A percentile compares a stretch with the other conserved stretches of the same genome.
Evolutionary conservation across 441 rosid species (phyloP).

Genomic region (Brassica hybrid): DNA sequence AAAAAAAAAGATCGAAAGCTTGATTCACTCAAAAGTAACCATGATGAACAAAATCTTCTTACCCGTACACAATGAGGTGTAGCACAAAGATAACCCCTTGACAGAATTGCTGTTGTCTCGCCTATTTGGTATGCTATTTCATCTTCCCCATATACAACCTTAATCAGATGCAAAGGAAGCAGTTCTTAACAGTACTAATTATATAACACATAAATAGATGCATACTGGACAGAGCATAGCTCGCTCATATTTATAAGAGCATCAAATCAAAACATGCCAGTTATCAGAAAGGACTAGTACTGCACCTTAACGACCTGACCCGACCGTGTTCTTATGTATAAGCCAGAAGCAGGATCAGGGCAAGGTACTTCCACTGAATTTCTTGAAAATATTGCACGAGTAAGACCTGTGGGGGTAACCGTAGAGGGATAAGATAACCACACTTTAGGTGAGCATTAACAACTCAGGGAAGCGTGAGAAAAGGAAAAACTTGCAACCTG

Average conservation of each 20-base stretch:
- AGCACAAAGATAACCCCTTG: slow-evolving; percentile 88
- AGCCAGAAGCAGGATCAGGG: slow-evolving; percentile 86
- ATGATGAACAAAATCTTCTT: slow-evolving; percentile 14
- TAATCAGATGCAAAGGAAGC: slow-evolving; percentile 33
- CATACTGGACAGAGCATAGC: background rate
- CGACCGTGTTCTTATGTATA: slow-evolving; percentile 82
- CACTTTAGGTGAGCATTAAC: background rate
- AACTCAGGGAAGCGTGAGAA: slow-evolving; percentile 1
- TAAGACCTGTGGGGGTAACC: slow-evolving; percentile 77
- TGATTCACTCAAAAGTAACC: slow-evolving; percentile 3
- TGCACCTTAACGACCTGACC: slow-evolving; percentile 86
- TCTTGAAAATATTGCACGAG: slow-evolving; percentile 85
- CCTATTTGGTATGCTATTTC: slow-evolving; percentile 98
- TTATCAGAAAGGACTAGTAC: slow-evolving; percentile 17
- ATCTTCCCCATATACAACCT: slow-evolving; percentile 80
- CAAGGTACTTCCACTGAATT: slow-evolving; percentile 76
- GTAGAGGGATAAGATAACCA: slow-evolving; percentile 25
- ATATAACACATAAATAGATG: background rate
- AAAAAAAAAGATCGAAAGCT: background rate
- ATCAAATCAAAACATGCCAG: background rate
- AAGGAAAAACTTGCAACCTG: slow-evolving; percentile 52
- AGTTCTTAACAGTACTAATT: background rate
- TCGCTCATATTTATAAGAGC: background rate
- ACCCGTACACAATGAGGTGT: slow-evolving; percentile 97
- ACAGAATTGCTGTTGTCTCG: slow-evolving; percentile 84